phyloP scores from a whole-genome alignment of 345 rosid genomes.

The Melaleuca alternifolia region DNA sequence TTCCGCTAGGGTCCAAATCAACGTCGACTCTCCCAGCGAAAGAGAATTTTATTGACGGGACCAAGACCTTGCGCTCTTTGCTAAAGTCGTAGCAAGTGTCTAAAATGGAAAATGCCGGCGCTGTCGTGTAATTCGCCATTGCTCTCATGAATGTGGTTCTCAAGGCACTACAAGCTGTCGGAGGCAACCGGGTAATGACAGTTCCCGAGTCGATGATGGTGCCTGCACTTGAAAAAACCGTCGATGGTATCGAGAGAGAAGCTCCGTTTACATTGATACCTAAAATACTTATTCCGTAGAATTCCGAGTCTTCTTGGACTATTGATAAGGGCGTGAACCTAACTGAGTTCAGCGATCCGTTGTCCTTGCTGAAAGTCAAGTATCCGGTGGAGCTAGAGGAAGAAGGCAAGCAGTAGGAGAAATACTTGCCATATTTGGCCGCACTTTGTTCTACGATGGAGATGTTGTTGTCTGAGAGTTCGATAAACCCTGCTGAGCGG shows the following conservation, averaged over 20 bases:
- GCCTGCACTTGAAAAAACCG: neutral
- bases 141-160: neutral
- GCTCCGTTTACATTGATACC: constrained; percentile 3
- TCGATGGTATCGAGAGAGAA: neutral
- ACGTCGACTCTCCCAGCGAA: constrained; percentile 1
- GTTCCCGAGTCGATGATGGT: constrained; percentile 23
- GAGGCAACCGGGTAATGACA: constrained; percentile 8
- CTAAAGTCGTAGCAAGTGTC: constrained; percentile 23
- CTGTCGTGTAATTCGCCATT: constrained; percentile 9
- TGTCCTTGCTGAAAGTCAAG: constrained; percentile 4
- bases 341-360: neutral
- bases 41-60: constrained; percentile 5
- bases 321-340: constrained; percentile 14
- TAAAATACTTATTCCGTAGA: constrained; percentile 11
- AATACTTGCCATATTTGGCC: constrained; percentile 1
- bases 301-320: neutral
- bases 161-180: constrained; percentile 4
- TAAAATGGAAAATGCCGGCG: neutral
- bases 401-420: constrained; percentile 23
- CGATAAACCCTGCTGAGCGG: neutral
- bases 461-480: neutral
- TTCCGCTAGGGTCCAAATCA: constrained; percentile 4
- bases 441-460: constrained; percentile 10
- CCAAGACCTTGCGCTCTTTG: neutral
- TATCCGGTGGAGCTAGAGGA: constrained; percentile 7